Base-by-base conservation (phyloP, 768 basidiomycete genomes). In the Boletus sp. region DNA sequence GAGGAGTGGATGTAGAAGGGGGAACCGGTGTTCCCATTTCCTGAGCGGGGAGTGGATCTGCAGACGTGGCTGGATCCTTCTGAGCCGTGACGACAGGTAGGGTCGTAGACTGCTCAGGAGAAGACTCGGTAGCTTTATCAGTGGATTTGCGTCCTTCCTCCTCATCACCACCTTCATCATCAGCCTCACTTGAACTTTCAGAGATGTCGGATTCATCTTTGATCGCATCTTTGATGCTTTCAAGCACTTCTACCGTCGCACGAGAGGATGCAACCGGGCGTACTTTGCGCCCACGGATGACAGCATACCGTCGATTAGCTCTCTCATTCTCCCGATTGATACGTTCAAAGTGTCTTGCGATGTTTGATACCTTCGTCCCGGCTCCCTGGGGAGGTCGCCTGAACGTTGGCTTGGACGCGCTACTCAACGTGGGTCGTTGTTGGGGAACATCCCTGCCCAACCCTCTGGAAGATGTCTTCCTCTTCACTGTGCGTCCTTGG, bases 211-310 rank as follows among this genome's bases (percentile, higher is more conserved):
- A 86, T 59, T 90, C 83, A 59, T 89, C 92, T 62, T 92, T 90
- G 66, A 97, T 90, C 2, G 90, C 95, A 63, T 97, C 94, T 66
- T 89, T 87, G 63, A 97, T 82, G 64, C 91, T 94, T 50, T 90
- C 87, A 25, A 97, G 79, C 32, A 97, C 81, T 65, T 94, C 86
- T 1, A 96, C 91, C 63, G 86, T 93, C 15, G 92, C 93, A 42
- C 86, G 83, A 15, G 94, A 88, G 25, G 87, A 87, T 19, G 90
- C 89, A 14, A 98, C 92, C 13, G 97, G 96, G 32, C 96, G 87
- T 19, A 92, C 90, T 42, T 88, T 84, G 58, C 84, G 87, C 11
- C 89, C 90, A 35, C 93, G 83, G 64, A 94, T 90, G 50, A 93
- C 83, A n/a, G 86, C 82, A 64, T 96, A 90, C 23, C 88, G 83